A percentile compares a stretch with the other conserved stretches of the same genome.
Evolutionary conservation across 495 filamentous ascomycete species (phyloP).

Genomic region (Aspergillus sparsus): DNA sequence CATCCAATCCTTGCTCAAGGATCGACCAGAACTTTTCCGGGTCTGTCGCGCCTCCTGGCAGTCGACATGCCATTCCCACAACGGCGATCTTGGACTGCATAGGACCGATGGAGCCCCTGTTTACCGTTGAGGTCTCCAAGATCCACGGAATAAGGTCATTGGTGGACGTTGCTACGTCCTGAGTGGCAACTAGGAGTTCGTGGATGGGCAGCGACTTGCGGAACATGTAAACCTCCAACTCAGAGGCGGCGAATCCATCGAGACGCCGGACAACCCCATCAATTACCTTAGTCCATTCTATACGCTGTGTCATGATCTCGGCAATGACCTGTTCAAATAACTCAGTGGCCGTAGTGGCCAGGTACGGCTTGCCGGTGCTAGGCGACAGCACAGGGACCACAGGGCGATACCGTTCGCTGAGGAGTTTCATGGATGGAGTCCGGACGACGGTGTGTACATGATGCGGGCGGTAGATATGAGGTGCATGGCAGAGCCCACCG

Average conservation of each 20-base stretch:
- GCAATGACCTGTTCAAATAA: slow-evolving; percentile 33
- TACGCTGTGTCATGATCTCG: slow-evolving; percentile 37
- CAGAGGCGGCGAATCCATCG: slow-evolving; percentile 25
- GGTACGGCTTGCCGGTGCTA: slow-evolving; percentile 22
- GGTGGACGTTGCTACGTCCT: slow-evolving; percentile 8
- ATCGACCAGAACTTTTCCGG: slow-evolving; percentile 43
- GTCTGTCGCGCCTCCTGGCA: slow-evolving; percentile 35
- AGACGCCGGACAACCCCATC: slow-evolving; percentile 26
- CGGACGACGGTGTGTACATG: slow-evolving; percentile 30
- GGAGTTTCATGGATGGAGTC: not conserved
- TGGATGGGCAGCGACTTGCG: slow-evolving; percentile 13
- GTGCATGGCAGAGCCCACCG: slow-evolving; percentile 44
- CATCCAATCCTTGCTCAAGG: slow-evolving; percentile 38
- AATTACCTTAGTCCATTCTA: slow-evolving; percentile 34
- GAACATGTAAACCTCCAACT: slow-evolving; percentile 16
- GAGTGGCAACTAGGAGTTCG: slow-evolving; percentile 11
- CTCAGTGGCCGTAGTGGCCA: slow-evolving; percentile 22
- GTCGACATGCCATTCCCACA: slow-evolving; percentile 43
- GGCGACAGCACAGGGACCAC: slow-evolving; percentile 22
- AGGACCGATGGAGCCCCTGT: slow-evolving; percentile 19
- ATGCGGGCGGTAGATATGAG: slow-evolving; percentile 59
- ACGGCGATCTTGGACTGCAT: slow-evolving; percentile 38
- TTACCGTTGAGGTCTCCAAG: not conserved
- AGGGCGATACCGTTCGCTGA: not conserved
- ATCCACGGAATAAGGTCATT: slow-evolving; percentile 17